Evolutionary conservation across 2,329 filamentous ascomycete genomes (phyloP).

Genomic region (Diaporthe citriasiana): DNA sequence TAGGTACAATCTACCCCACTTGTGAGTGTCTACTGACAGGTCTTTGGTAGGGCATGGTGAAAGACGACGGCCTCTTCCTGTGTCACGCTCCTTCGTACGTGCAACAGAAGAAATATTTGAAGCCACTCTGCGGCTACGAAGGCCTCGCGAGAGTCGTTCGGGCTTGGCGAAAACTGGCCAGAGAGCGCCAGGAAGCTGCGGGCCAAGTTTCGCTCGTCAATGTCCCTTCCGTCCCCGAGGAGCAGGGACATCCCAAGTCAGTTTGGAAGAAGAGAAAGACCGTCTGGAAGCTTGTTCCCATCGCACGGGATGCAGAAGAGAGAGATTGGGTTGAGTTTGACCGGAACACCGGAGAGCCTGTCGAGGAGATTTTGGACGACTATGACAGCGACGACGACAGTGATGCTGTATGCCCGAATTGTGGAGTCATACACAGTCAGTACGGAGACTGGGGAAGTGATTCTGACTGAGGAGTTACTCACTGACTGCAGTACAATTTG

Average conservation of each 20-base stretch:
- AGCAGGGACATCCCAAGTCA: conserved; percentile 59
- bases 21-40: neutral
- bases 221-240: conserved; percentile 57
- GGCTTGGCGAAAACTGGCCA: conserved; percentile 54
- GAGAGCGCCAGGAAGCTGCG: conserved; percentile 39
- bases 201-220: conserved; percentile 17
- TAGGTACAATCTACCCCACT: neutral
- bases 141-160: conserved; percentile 63
- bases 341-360: conserved; percentile 40
- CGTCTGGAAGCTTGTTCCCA: conserved; percentile 66
- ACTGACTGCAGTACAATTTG: neutral
- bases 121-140: conserved; percentile 55
- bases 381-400: conserved; percentile 43
- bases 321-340: conserved; percentile 66
- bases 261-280: conserved; percentile 58
- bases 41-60: conserved; percentile 59
- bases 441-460: conserved; percentile 36
- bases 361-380: conserved; percentile 37
- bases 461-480: conserved; percentile 15
- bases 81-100: conserved; percentile 61
- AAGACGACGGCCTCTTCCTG: conserved; percentile 66
- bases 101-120: conserved; percentile 56
- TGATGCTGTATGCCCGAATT: conserved; percentile 41
- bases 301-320: conserved; percentile 54
- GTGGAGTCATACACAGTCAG: conserved; percentile 38